Base-by-base conservation (phyloP, 106 monocot genomes). In the Apostasia shenzhenica region DNA sequence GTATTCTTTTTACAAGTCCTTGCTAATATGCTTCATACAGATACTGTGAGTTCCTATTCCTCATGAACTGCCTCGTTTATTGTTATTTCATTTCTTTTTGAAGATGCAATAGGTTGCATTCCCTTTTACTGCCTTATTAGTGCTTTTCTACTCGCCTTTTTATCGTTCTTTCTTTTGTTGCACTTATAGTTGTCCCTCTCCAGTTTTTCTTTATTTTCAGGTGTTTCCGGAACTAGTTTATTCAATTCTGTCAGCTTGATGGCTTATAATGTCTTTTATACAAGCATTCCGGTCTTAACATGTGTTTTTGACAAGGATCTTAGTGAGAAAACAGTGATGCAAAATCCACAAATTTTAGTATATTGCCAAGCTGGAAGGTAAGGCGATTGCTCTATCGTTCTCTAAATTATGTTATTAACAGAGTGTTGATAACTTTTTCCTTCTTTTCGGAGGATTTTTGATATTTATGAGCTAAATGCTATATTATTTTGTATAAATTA, bases 191-290 rank as follows among this genome's bases (percentile, higher is more conserved):
- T 3, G 52, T 8, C 62, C 38, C 44, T 71, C 7, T 79, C 75
- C 63, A 99, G 97, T 38, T 99, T 99, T 76, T 99, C 97, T 45
- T 81, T 89, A 61, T 78, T 87, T 69, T 99, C 97, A 70, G 97
- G 97, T 67, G 69, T 99, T 14, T 99, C 97, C 76, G 97, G 97
- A 71, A 92, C 89, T 41, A 99, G 97, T 67, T 73, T 99, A 59
- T 89, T 99, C 76, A 99, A 92, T 57, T 92, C 97, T 46, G 67
- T 99, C 54, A 99, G 97, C 53, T 75, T 99, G 72, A 99, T 99
- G 97, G 97, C 97, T 46, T 99, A 99, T 66, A 99, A 92, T 78
- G 89, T 99, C 14, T 83, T 99, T 53, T 99, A 99, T 63, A 99
- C 97, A 38, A 99, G 97, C 70, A 81, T 99, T 61, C 97, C 97